Evolutionary conservation across 768 basidiomycete species (phyloP).

Genomic region (Dioszegia aurantiaca): DNA sequence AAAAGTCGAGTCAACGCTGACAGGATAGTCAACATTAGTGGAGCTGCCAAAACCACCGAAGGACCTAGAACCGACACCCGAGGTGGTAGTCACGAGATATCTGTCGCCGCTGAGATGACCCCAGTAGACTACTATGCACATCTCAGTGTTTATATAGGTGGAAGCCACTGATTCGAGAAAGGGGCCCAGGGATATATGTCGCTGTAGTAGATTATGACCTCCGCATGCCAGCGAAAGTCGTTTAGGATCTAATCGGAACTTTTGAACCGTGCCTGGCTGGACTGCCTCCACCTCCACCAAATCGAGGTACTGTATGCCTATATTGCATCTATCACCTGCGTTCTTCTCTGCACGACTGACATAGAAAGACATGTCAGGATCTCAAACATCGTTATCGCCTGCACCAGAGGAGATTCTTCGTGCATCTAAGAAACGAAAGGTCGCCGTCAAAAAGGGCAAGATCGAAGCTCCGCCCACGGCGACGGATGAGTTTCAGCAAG

Average conservation of each 20-base stretch:
- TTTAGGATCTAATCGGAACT: too few species aligned
- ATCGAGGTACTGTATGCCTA: too few species aligned
- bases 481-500: conserved; percentile 42
- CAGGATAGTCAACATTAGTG: conserved; percentile 15
- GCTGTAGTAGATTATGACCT: too few species aligned
- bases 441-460: background rate
- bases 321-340: too few species aligned
- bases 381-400: background rate
- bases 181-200: too few species aligned
- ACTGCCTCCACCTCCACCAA: background rate
- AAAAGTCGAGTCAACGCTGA: background rate
- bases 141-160: too few species aligned
- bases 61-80: conserved; percentile 29
- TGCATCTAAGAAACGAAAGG: background rate
- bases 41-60: conserved; percentile 20
- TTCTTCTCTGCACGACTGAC: too few species aligned
- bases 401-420: background rate
- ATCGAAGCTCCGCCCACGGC: background rate
- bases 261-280: too few species aligned
- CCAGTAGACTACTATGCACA: too few species aligned
- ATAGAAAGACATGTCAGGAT: too few species aligned
- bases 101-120: conserved; percentile 17
- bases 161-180: too few species aligned
- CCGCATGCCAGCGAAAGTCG: too few species aligned
- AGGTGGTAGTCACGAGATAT: conserved; percentile 20